Evolutionary conservation across 192 early-diverging fungal species (phyloP).

Genomic region (Geosiphon pyriformis): DNA sequence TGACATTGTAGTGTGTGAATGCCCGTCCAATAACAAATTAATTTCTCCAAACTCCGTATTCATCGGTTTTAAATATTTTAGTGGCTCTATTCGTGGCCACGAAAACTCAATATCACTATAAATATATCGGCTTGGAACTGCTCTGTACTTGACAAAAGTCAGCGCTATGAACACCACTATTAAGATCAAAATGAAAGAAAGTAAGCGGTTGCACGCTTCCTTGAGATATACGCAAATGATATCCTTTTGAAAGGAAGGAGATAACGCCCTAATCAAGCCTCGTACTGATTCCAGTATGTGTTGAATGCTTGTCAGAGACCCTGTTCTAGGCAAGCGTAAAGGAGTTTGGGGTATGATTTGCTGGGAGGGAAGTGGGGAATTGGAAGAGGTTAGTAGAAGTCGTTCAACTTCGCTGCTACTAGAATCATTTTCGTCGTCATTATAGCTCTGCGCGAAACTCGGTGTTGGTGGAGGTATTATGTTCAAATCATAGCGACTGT

Average conservation of each 20-base stretch:
- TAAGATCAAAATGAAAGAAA: neutral
- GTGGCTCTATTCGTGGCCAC: conserved; percentile 44
- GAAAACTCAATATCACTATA: conserved; percentile 39
- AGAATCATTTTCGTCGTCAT: neutral
- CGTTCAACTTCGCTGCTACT: neutral
- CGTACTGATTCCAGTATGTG: neutral
- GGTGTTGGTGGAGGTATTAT: no score
- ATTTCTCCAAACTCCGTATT: conserved; percentile 29
- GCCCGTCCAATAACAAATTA: conserved; percentile 53
- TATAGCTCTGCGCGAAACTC: no score
- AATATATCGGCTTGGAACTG: conserved; percentile 25
- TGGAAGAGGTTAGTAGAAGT: neutral
- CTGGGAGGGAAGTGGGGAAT: neutral
- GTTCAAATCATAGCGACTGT: no score
- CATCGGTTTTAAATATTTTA: conserved; percentile 40
- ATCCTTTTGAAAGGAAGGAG: neutral
- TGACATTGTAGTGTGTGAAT: conserved; percentile 57
- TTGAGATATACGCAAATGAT: neutral
- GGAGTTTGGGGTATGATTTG: neutral
- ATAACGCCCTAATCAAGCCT: neutral
- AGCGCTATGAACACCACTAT: neutral
- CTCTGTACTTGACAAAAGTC: conserved; percentile 8
- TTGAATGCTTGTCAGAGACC: neutral
- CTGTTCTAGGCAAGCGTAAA: neutral
- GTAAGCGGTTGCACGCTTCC: neutral